A percentile compares a stretch with the other conserved stretches of the same genome.
Evolutionary conservation across 306 rosid species (phyloP).

Genomic region (Lupinus albus): DNA sequence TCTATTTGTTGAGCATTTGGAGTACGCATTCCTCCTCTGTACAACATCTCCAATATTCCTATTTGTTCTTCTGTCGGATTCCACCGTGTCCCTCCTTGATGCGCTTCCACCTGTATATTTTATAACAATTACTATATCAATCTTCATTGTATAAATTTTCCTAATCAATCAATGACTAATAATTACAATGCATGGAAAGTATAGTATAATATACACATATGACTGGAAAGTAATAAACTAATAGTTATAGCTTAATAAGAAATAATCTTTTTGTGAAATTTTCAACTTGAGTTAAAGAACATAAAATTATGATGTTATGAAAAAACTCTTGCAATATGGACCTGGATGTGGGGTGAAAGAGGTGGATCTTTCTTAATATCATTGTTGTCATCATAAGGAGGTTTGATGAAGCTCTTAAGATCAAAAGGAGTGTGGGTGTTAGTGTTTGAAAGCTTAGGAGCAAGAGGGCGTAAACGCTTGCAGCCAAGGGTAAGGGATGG

Average conservation of each 20-base stretch:
- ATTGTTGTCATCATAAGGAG: slow-evolving; percentile 50
- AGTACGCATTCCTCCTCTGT: slow-evolving; percentile 84
- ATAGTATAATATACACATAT: no score
- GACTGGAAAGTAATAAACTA: no score
- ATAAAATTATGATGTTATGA: no score
- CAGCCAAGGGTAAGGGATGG: slow-evolving; percentile 82
- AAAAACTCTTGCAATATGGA: no score
- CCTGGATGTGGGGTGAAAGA: slow-evolving; percentile 38
- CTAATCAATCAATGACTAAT: background rate
- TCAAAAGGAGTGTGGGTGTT: slow-evolving; percentile 52
- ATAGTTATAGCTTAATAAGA: no score
- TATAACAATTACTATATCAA: background rate
- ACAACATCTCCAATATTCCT: slow-evolving; percentile 83
- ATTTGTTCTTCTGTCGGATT: slow-evolving; percentile 94
- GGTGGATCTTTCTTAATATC: slow-evolving; percentile 52
- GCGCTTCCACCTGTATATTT: slow-evolving; percentile 61
- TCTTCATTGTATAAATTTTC: background rate
- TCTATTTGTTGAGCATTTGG: slow-evolving; percentile 91
- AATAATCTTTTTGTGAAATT: no score
- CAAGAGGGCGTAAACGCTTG: slow-evolving; percentile 70
- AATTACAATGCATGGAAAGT: background rate
- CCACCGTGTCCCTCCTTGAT: slow-evolving; percentile 91
- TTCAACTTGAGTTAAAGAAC: no score
- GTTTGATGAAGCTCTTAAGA: slow-evolving; percentile 81
- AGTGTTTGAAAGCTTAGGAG: slow-evolving; percentile 58